Evolutionary conservation across 2,329 filamentous ascomycete genomes (phyloP).

Genomic region (Penicillium decumbens): DNA sequence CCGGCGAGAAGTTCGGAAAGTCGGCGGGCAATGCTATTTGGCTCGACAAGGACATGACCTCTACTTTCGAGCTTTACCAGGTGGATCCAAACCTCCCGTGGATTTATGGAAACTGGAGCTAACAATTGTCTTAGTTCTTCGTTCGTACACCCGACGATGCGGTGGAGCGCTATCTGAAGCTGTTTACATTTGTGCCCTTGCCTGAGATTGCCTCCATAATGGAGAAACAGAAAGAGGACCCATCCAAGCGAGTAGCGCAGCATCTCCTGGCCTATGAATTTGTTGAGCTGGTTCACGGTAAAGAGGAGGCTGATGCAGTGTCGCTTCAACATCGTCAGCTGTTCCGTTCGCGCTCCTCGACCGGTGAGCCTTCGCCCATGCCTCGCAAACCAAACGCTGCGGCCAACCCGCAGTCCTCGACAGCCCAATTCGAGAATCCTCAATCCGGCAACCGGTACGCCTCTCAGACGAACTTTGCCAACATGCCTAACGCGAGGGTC

Average conservation of each 20-base stretch:
- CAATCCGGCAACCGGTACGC: constrained; percentile 39
- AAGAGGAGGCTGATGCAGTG: constrained; percentile 58
- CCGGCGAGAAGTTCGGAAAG: constrained; percentile 91
- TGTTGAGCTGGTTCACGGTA: constrained; percentile 71
- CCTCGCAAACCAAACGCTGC: constrained; percentile 18
- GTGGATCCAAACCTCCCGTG: constrained; percentile 33
- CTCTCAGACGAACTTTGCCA: constrained; percentile 37
- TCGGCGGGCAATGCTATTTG: constrained; percentile 90
- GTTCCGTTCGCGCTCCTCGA: constrained; percentile 36
- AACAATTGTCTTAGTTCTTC: constrained; percentile 61
- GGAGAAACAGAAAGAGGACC: constrained; percentile 61
- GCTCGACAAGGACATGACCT: constrained; percentile 78
- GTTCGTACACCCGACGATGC: constrained; percentile 75
- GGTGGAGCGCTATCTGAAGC: constrained; percentile 73
- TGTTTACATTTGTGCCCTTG: constrained; percentile 83
- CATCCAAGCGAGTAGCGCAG: constrained; percentile 71
- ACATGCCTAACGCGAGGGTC: constrained; percentile 37
- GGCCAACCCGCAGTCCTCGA: constrained; percentile 19
- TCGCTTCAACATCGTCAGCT: constrained; percentile 53
- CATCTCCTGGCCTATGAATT: constrained; percentile 80
- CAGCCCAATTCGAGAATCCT: constrained; percentile 26
- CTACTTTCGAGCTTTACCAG: constrained; percentile 77
- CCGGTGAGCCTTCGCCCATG: constrained; percentile 33
- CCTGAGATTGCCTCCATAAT: constrained; percentile 64
- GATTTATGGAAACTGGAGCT: constrained; percentile 4